phyloP scores from a whole-genome alignment of 1,284 basidiomycete species.

The Polyporus tsugae region DNA sequence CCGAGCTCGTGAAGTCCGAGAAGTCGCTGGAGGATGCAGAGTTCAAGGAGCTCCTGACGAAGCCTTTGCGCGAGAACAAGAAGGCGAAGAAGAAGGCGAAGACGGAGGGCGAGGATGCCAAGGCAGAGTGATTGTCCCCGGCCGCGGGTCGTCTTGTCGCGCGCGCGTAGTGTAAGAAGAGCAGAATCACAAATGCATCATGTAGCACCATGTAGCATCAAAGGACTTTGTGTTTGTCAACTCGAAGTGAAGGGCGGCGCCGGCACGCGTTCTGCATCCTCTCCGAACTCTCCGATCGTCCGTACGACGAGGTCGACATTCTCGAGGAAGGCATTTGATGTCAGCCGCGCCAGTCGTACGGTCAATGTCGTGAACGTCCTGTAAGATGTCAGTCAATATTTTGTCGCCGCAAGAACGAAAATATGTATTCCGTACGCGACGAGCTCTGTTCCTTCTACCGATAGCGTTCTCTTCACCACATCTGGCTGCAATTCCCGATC shows the following conservation, averaged over 20 bases:
- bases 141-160: neutral
- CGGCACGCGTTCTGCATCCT: conserved; percentile 53
- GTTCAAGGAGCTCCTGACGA: conserved; percentile 80
- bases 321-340: conserved; percentile 86
- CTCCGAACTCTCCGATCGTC: conserved; percentile 82
- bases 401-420: neutral
- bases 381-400: conserved; percentile 25
- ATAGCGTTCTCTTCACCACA: conserved; percentile 75
- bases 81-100: conserved; percentile 87
- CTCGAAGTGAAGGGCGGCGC: conserved; percentile 17
- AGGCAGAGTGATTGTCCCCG: conserved; percentile 39
- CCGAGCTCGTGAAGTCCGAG: conserved; percentile 88
- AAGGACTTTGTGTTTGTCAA: conserved; percentile 17
- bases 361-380: conserved; percentile 81
- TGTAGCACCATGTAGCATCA: conserved; percentile 34
- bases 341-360: conserved; percentile 82
- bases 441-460: conserved; percentile 70
- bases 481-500: conserved; percentile 85
- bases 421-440: conserved; percentile 63
- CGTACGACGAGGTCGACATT: conserved; percentile 86
- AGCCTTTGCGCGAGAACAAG: conserved; percentile 88
- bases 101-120: conserved; percentile 51
- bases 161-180: conserved; percentile 13
- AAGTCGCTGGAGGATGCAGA: conserved; percentile 91
- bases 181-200: conserved; percentile 29